Base-by-base conservation (phyloP, 1,139 yeast genomes). In the Blastobotrys elegans region DNA sequence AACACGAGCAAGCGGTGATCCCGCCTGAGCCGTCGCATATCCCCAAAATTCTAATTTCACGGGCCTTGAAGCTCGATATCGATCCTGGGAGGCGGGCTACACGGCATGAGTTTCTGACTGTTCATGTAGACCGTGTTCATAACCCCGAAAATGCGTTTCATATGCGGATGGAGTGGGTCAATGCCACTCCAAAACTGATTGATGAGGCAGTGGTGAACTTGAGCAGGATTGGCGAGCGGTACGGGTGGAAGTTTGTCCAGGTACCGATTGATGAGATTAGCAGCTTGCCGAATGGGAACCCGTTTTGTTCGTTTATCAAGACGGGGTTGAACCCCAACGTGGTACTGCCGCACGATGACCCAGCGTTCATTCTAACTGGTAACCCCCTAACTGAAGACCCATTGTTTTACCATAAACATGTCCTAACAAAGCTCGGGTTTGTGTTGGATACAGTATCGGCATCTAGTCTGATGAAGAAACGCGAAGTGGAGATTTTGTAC, bases 111-210 rank as follows among this genome's bases (percentile, higher is more conserved):
- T 67, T 81, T 11, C 71, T 90, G 34, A 80, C 82, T 2, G 89
- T 92, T 2, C 97, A 92, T 65, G 86, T 87, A 60, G 98, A 94
- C 63, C 75, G 82, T 47, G 92, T 89, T 2, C 97, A 89, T 62
- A 92, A 90, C 61, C 97, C 97, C 0, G 95, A 88, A 53, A 95
- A 90, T 60, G 90, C 97, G 60, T 94, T 82, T 69, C 98, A 90
- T 60, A 75, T 94, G 32, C 73, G 96, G 46, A 68, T 92, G 26
- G 97, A 92, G 64, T 94, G 99, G 98, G 70, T 92, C 33, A 87
- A 86, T 51, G 82, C 96, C 0, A 88, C 97, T 0, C 85, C 95
- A 0, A 85, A 84, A 60, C 75, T 92, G 43, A 82, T 94, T 49
- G 98, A 94, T 56, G 97, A 92, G 57, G 73, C 88, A n/a, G 76